phyloP scores from a whole-genome alignment of 441 rosid species.

The Mallotus japonicus region DNA sequence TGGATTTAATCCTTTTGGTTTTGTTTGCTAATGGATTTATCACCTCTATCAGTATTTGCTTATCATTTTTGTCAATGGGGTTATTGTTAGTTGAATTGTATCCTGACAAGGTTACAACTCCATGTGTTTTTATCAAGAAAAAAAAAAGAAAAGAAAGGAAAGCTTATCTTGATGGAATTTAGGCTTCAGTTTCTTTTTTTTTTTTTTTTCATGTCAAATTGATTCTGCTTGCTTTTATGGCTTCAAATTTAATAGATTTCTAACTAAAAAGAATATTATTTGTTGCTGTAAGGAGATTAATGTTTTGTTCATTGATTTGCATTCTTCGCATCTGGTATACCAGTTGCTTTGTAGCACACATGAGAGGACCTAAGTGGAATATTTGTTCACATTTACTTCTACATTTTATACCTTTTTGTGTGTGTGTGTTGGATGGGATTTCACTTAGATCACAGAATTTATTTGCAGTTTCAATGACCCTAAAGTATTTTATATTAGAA shows the following conservation, averaged over 20 bases:
- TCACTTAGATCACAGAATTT: neutral
- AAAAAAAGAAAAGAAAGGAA: neutral
- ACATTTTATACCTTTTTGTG: neutral
- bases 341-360: neutral
- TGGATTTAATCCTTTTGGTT: neutral
- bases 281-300: too few species aligned
- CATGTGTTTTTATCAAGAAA: neutral
- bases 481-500: neutral
- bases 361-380: neutral
- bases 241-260: neutral
- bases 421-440: neutral
- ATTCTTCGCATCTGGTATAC: too few species aligned
- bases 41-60: too few species aligned
- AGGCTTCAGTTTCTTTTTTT: neutral
- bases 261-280: neutral
- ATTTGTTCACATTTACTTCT: neutral
- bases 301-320: neutral
- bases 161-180: neutral
- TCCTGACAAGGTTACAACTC: too few species aligned
- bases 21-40: neutral
- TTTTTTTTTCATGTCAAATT: neutral
- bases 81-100: neutral
- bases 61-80: neutral
- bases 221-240: slow-evolving; percentile 1
- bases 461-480: too few species aligned